Evolutionary conservation across 176 grass and related monocot genomes (phyloP), one percentile per base, ranked within the genome.

Genomic region (Rhynchospora tenuis): DNA sequence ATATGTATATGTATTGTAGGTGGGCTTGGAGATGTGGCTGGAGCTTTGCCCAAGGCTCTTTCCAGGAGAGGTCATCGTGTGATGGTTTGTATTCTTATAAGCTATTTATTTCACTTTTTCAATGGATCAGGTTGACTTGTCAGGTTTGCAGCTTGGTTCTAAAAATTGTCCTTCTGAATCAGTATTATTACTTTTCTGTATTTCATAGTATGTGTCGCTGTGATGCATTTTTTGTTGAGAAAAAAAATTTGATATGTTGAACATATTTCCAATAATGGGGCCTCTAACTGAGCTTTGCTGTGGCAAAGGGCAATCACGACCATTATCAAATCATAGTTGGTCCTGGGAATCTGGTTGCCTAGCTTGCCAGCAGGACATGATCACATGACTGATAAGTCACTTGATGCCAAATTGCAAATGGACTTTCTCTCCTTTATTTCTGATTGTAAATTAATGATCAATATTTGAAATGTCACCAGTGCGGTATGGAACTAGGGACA

Each of bases 1-100:
- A 58, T 55, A 52, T 84, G n/a, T 77, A 79, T 55, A 66, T 83
- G 81, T 89, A 60, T 13, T 81, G 29, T 86, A 93, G 95, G 95
- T 86, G 95, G 95, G 59, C 95, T 98, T 89, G 92, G 95, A 87
- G 95, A 98, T 91, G 95, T 98, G 80, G 92, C 90, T 59, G 95
- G 90, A 88, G 95, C 95, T 54, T 89, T 98, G 87, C 95, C 95
- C 3, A 95, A 98, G 84, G 91, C 95, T 87, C 90, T 95, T 83
- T 91, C 91, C 38, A 89, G 86, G 87, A 93, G 92, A 89, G 91
- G 92, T 86, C 95, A 98, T 91, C 95, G 89, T 75, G 95, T 98
- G 67, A 98, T 98, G 95, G 95, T 95, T 81, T 78, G 63, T 45
- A 48, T 91, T 87, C 27, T 73, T 86, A 77, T 87, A 77, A 83